Evolutionary conservation across 2,329 filamentous ascomycete genomes (phyloP).

Genomic region (Teratosphaeria epicoccoides): DNA sequence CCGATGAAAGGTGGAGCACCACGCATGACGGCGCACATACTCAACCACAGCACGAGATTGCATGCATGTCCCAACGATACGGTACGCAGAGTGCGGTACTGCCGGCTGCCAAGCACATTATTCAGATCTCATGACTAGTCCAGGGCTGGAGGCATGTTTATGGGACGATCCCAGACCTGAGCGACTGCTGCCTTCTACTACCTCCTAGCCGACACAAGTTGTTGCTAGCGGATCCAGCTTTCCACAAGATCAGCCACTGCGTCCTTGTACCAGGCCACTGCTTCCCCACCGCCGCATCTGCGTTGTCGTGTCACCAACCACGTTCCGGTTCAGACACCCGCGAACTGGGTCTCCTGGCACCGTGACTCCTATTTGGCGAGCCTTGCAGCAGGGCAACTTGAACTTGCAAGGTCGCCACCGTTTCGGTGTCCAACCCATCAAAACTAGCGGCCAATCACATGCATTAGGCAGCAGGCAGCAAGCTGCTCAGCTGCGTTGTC

Average conservation of each 20-base stretch:
- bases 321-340: not conserved
- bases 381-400: not conserved
- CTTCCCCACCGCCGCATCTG: too few species aligned
- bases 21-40: not conserved
- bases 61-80: not conserved
- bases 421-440: not conserved
- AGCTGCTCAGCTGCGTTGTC: not conserved
- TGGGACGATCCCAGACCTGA: too few species aligned
- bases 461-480: not conserved
- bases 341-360: not conserved
- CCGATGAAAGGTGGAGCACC: not conserved
- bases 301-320: not conserved
- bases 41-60: not conserved
- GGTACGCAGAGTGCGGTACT: too few species aligned
- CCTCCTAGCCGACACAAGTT: not conserved
- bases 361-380: not conserved
- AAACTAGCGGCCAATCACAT: not conserved
- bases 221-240: not conserved
- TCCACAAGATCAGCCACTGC: too few species aligned
- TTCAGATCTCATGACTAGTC: not conserved
- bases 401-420: too few species aligned
- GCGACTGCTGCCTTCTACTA: not conserved
- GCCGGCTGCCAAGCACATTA: not conserved
- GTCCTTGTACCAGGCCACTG: too few species aligned
- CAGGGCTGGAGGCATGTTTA: not conserved